A percentile compares a stretch with the other conserved stretches of the same genome.
Conservation (phyloP, 2,329 filamentous ascomycete species). For the Xylariaceae sp. region DNA sequence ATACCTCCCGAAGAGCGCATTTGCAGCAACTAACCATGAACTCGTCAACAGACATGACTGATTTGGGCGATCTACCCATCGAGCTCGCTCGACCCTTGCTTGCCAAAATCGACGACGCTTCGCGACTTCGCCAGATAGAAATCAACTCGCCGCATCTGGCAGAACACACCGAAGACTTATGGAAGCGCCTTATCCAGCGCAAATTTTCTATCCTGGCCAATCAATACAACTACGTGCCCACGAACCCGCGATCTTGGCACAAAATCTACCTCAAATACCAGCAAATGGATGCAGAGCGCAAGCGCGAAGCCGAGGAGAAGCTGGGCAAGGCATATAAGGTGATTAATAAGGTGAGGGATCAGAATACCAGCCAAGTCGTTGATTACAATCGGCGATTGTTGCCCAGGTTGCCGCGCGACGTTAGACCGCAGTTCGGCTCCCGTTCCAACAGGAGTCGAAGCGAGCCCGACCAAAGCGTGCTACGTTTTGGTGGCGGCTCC, state of each 20-base stretch:
- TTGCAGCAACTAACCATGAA: slow-evolving; percentile 13
- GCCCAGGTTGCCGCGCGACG: slow-evolving; percentile 38
- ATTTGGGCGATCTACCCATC: slow-evolving; percentile 69
- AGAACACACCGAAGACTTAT: slow-evolving; percentile 65
- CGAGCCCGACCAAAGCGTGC: slow-evolving; percentile 28
- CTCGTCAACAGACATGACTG: slow-evolving; percentile 45
- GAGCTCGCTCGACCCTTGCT: slow-evolving; percentile 63
- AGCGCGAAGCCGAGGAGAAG: slow-evolving; percentile 52
- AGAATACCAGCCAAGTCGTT: slow-evolving; percentile 54
- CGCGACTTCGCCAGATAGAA: slow-evolving; percentile 72
- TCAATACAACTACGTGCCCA: slow-evolving; percentile 58
- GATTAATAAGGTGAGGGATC: slow-evolving; percentile 52
- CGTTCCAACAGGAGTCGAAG: slow-evolving; percentile 14
- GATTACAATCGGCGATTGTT: slow-evolving; percentile 40
- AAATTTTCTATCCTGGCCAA: slow-evolving; percentile 65
- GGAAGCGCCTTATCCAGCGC: slow-evolving; percentile 71
- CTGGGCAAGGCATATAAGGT: slow-evolving; percentile 54
- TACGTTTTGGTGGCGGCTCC: slow-evolving; percentile 44
- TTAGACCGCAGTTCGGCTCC: slow-evolving; percentile 20
- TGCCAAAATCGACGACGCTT: slow-evolving; percentile 62
- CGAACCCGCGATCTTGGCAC: slow-evolving; percentile 67
- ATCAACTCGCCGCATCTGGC: slow-evolving; percentile 69
- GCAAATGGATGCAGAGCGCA: slow-evolving; percentile 50
- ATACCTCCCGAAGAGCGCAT: background rate
- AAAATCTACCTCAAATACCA: slow-evolving; percentile 69